These are phyloP conservation scores for Tetrapisispora fleetii DNA, from an alignment of 805 yeast species.

Conservation along the genomic window DNA sequence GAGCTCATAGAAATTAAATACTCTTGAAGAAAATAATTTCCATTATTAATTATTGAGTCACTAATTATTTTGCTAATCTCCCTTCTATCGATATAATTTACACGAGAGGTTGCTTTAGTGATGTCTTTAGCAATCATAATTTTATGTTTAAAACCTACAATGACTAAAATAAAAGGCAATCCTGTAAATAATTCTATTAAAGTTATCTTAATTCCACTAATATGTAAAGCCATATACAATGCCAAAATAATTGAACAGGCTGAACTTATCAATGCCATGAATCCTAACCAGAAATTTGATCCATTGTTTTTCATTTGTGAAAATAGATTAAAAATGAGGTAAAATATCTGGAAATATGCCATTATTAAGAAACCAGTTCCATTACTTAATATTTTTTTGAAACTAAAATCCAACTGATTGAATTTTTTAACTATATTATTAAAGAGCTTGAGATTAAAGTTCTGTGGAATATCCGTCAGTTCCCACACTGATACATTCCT, in stretches of 20 bases:
- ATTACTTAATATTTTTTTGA: neutral
- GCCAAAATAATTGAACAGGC: slow-evolving; percentile 80
- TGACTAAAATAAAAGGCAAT: slow-evolving; percentile 83
- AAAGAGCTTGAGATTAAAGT: neutral
- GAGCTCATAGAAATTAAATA: slow-evolving; percentile 66
- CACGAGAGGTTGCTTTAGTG: slow-evolving; percentile 28
- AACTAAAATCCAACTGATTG: neutral
- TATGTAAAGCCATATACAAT: slow-evolving; percentile 46
- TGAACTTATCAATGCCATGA: slow-evolving; percentile 68
- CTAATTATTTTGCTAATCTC: slow-evolving; percentile 24
- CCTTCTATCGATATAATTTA: slow-evolving; percentile 26
- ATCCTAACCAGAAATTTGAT: slow-evolving; percentile 79
- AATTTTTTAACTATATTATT: neutral
- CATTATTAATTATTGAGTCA: slow-evolving; percentile 30
- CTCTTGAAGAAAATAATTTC: slow-evolving; percentile 48
- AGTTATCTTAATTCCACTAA: slow-evolving; percentile 53
- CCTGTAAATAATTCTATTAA: slow-evolving; percentile 77
- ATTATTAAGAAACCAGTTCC: slow-evolving; percentile 49
- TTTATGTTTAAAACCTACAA: slow-evolving; percentile 85
- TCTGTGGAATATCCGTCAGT: neutral
- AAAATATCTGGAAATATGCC: slow-evolving; percentile 84
- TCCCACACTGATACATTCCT: neutral
- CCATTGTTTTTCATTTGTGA: slow-evolving; percentile 67
- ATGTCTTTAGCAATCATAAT: slow-evolving; percentile 58
- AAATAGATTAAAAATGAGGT: slow-evolving; percentile 66